Conservation (phyloP, 2,329 filamentous ascomycete species). For the Fusarium pseudograminearum region DNA sequence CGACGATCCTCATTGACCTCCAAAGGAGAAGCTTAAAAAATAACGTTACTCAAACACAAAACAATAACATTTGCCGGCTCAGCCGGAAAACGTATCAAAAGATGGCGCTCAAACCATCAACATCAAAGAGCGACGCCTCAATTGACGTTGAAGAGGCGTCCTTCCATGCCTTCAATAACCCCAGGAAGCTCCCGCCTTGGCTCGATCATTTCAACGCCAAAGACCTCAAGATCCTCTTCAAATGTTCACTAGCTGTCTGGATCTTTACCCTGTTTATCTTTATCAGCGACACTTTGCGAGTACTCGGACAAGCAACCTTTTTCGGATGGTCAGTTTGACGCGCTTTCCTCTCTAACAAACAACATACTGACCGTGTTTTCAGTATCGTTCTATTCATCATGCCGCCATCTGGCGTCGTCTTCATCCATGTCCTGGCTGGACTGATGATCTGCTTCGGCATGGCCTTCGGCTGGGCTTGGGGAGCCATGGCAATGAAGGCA, state of each 20-base stretch:
- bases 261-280: conserved; percentile 38
- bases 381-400: conserved; percentile 40
- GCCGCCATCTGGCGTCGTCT: conserved; percentile 40
- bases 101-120: conserved; percentile 3
- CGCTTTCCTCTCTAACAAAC: no score
- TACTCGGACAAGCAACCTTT: conserved; percentile 28
- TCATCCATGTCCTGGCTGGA: conserved; percentile 36
- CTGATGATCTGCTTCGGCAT: conserved; percentile 31
- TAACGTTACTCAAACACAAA: conserved; percentile 9
- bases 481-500: conserved; percentile 36
- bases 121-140: background rate
- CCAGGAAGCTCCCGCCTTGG: conserved; percentile 29
- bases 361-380: background rate
- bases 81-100: background rate
- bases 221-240: conserved; percentile 42
- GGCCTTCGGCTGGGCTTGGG: conserved; percentile 36
- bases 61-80: background rate
- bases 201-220: conserved; percentile 41
- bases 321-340: conserved; percentile 17
- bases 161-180: conserved; percentile 15
- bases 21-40: background rate
- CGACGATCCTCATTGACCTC: conserved; percentile 3
- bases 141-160: conserved; percentile 11
- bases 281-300: conserved; percentile 34
- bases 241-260: conserved; percentile 40